Evolutionary conservation across 2,329 filamentous ascomycete species (phyloP).

Genomic region (Colletotrichum abscissum): DNA sequence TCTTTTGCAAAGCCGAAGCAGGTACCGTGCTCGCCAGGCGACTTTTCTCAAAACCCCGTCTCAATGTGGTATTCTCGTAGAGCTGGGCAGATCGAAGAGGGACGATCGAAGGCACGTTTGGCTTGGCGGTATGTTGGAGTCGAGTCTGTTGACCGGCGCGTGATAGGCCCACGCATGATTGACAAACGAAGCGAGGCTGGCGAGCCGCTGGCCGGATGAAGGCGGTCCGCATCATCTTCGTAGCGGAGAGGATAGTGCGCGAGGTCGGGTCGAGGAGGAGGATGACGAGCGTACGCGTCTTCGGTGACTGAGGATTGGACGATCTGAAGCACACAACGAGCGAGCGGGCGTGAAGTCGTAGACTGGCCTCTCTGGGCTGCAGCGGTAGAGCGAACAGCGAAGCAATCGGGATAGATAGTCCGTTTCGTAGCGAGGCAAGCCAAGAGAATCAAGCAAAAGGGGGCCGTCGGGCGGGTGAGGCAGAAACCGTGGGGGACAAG

Average conservation of each 20-base stretch:
- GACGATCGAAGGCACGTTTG: conserved; percentile 24
- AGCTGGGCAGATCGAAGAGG: conserved; percentile 26
- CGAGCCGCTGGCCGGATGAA: conserved; percentile 37
- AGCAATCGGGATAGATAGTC: neutral
- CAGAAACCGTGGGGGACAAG: conserved; percentile 8
- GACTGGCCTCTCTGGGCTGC: conserved; percentile 2
- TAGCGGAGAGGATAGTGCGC: conserved; percentile 7
- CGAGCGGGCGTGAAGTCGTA: conserved; percentile 13
- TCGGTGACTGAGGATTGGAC: conserved; percentile 13
- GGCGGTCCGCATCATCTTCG: conserved; percentile 52
- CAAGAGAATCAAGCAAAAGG: conserved; percentile 29
- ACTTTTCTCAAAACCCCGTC: conserved; percentile 14
- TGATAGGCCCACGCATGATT: conserved; percentile 53
- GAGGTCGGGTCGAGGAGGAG: neutral
- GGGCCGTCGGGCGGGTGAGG: conserved; percentile 16
- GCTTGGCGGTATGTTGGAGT: conserved; percentile 36
- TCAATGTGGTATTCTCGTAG: conserved; percentile 19
- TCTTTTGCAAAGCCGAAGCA: neutral
- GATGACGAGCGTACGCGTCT: neutral
- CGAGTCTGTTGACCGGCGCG: conserved; percentile 33
- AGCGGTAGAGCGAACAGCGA: conserved; percentile 18
- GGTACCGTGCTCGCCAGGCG: conserved; percentile 21
- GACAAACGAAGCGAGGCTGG: conserved; percentile 52
- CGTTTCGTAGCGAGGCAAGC: conserved; percentile 15
- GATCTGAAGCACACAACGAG: neutral